Conservation (phyloP, 306 rosid genomes). For the Ochetophila trinervis region DNA sequence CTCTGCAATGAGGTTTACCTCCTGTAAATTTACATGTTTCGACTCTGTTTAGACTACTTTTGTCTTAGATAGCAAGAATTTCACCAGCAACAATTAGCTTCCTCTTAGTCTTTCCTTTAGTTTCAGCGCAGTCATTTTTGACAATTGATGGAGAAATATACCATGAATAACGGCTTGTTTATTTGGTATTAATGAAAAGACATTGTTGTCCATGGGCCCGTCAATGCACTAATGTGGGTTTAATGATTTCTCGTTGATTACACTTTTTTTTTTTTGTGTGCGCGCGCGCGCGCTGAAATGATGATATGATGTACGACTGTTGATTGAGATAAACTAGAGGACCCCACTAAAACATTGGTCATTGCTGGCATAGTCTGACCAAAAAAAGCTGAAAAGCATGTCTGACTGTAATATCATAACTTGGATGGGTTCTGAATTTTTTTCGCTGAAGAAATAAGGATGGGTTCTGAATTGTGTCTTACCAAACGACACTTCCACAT, state of each 20-base stretch:
- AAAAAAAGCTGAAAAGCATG: neutral
- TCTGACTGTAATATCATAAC: neutral
- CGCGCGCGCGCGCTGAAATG: neutral
- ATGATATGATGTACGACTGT: conserved; percentile 5
- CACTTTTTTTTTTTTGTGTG: neutral
- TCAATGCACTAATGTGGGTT: conserved; percentile 17
- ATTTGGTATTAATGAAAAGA: conserved; percentile 17
- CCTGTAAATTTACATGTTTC: conserved; percentile 16
- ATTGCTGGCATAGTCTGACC: neutral
- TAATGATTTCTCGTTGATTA: conserved; percentile 17
- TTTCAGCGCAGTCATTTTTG: conserved; percentile 15
- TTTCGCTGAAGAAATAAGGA: too few relatives aligned
- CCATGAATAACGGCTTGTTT: conserved; percentile 26
- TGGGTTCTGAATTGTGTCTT: conserved; percentile 4
- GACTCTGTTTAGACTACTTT: conserved; percentile 7
- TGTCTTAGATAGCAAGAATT: conserved; percentile 6
- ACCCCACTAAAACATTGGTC: neutral
- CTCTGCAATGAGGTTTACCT: conserved; percentile 32
- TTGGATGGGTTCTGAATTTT: neutral
- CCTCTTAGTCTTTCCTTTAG: conserved; percentile 8
- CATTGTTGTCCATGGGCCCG: conserved; percentile 21
- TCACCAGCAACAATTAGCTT: conserved; percentile 28
- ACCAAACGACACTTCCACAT: conserved; percentile 11
- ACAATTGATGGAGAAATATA: conserved; percentile 12
- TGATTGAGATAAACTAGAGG: neutral